phyloP scores from a whole-genome alignment of 208 protist genomes.

The Jaenimonas drosophilae region DNA sequence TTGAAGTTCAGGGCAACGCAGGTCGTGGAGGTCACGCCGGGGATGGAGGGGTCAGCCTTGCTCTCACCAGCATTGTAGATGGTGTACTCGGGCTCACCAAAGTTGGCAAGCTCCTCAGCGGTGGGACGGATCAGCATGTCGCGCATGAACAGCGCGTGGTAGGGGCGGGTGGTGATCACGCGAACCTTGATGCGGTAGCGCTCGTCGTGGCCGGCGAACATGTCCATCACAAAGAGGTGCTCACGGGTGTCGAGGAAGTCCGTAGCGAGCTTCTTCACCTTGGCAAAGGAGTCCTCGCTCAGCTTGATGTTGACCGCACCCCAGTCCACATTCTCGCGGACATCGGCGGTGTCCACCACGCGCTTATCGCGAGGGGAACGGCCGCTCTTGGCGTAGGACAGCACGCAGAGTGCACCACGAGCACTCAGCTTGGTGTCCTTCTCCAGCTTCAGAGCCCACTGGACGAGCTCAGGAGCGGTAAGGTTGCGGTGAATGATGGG shows the following conservation, averaged over 20 bases:
- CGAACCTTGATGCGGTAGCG: constrained; percentile 65
- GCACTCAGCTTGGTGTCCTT: constrained; percentile 61
- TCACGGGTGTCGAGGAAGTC: constrained; percentile 91
- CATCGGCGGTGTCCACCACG: constrained; percentile 73
- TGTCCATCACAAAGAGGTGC: constrained; percentile 92
- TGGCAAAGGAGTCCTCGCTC: constrained; percentile 84
- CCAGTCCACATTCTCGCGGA: constrained; percentile 88
- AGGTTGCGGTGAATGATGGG: constrained; percentile 38
- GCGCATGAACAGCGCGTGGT: constrained; percentile 96
- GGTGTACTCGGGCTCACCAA: constrained; percentile 92
- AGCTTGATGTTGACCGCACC: constrained; percentile 92
- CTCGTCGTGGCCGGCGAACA: constrained; percentile 88
- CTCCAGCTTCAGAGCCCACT: constrained; percentile 62
- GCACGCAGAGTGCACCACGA: constrained; percentile 75
- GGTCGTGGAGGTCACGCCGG: constrained; percentile 71
- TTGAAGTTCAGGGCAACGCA: constrained; percentile 55
- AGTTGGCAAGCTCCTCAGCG: constrained; percentile 78
- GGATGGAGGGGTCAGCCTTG: constrained; percentile 79
- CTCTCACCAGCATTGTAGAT: constrained; percentile 94
- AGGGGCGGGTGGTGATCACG: constrained; percentile 88
- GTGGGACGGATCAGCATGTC: constrained; percentile 95
- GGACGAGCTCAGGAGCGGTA: constrained; percentile 23
- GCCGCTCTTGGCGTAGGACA: constrained; percentile 89
- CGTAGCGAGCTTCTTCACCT: constrained; percentile 83
- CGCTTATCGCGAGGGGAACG: constrained; percentile 92